Conservation (phyloP, 345 rosid genomes). For the Salix dunnii region DNA sequence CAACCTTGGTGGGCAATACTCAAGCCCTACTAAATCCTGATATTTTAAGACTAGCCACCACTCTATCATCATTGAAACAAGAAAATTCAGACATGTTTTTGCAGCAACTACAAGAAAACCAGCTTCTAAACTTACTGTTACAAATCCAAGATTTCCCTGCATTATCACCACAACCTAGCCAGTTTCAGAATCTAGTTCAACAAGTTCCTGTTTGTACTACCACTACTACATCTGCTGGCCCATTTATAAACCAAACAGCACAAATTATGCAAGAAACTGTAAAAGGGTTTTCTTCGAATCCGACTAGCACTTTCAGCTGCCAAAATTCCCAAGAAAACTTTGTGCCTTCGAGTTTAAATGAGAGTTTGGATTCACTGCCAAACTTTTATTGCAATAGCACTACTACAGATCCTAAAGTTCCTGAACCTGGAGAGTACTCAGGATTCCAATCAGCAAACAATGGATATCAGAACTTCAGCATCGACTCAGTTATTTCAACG, state of each 20-base stretch:
- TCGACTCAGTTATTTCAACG: constrained; percentile 57
- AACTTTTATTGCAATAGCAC: constrained; percentile 8
- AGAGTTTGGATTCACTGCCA: constrained; percentile 23
- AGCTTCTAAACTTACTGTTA: constrained; percentile 15
- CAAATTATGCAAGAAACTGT: constrained; percentile 25
- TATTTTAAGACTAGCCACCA: constrained; percentile 34
- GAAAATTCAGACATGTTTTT: constrained; percentile 39
- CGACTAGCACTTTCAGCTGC: background rate
- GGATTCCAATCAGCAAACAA: constrained; percentile 27
- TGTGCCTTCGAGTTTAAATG: constrained; percentile 12
- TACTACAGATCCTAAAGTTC: constrained; percentile 8
- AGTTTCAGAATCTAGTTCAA: constrained; percentile 20
- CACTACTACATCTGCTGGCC: constrained; percentile 1
- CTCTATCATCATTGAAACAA: constrained; percentile 44
- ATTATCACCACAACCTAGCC: constrained; percentile 11
- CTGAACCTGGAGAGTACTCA: constrained; percentile 27
- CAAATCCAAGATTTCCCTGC: constrained; percentile 21
- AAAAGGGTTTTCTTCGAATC: constrained; percentile 14
- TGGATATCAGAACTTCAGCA: constrained; percentile 36
- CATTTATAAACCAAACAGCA: constrained; percentile 26
- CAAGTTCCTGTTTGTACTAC: constrained; percentile 26
- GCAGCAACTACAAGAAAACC: constrained; percentile 43
- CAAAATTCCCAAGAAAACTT: constrained; percentile 27
- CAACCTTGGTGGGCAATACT: constrained; percentile 38
- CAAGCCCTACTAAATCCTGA: constrained; percentile 52